phyloP scores from a whole-genome alignment of 768 basidiomycete species.

The Sarcodon sp. region DNA sequence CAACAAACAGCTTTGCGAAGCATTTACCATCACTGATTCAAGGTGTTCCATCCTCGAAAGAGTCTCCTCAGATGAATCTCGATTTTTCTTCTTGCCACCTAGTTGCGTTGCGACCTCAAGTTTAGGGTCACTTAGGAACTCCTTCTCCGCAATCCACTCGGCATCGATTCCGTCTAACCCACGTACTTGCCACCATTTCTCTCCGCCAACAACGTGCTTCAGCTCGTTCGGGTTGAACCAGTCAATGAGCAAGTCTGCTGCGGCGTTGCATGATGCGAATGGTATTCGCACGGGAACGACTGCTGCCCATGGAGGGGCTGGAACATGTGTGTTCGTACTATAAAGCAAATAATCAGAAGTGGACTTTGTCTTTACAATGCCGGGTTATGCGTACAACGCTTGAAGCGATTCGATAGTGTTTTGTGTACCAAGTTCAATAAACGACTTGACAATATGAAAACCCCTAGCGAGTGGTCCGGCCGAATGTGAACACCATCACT shows the following conservation, averaged over 20 bases:
- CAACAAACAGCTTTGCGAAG: not conserved
- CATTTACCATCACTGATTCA: constrained; percentile 40
- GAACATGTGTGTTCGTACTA: constrained; percentile 60
- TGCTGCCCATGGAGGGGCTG: constrained; percentile 53
- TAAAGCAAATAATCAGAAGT: not conserved
- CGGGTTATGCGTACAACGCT: constrained; percentile 31
- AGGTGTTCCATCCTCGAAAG: constrained; percentile 40
- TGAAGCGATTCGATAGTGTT: constrained; percentile 68
- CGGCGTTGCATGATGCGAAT: constrained; percentile 37
- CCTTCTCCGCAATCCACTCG: constrained; percentile 46
- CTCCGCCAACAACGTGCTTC: constrained; percentile 57
- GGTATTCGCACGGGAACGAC: constrained; percentile 48
- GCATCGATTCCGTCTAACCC: constrained; percentile 57
- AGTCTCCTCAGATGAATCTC: constrained; percentile 18
- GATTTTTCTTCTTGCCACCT: constrained; percentile 13
- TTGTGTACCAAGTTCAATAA: constrained; percentile 48
- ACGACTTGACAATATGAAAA: constrained; percentile 62
- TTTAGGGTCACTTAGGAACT: constrained; percentile 20
- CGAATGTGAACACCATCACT: not conserved
- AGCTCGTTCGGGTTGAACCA: constrained; percentile 66
- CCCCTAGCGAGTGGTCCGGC: constrained; percentile 24
- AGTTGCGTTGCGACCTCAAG: constrained; percentile 9
- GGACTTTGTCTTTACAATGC: not conserved
- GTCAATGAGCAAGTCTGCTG: constrained; percentile 55
- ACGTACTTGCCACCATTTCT: constrained; percentile 77